Conservation (phyloP, 2,329 filamentous ascomycete genomes). For the Colletotrichum tabaci region DNA sequence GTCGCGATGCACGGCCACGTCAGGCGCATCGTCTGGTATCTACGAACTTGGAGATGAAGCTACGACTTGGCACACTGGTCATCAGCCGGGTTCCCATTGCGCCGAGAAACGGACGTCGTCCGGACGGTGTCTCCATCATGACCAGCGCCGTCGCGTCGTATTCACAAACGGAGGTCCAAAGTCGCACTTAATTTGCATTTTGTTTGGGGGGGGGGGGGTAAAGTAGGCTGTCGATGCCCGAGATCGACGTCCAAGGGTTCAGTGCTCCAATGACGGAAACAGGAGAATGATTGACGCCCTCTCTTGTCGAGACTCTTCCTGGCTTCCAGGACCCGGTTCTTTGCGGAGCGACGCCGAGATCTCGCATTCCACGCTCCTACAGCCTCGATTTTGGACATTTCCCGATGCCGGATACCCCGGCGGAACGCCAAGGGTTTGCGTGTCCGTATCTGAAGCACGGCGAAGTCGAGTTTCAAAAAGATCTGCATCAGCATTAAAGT, state of each 20-base stretch:
- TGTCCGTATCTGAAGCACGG: constrained; percentile 23
- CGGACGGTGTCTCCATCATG: neutral
- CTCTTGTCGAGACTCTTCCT: neutral
- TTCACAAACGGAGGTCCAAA: neutral
- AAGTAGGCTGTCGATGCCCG: constrained; percentile 10
- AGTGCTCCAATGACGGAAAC: neutral
- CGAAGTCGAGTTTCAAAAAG: constrained; percentile 30
- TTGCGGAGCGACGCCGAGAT: constrained; percentile 13
- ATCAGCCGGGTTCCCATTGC: neutral
- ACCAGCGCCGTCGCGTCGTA: neutral
- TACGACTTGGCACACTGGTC: no score
- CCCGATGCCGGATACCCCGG: constrained; percentile 9
- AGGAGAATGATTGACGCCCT: neutral
- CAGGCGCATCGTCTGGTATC: constrained; percentile 5
- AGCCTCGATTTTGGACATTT: neutral
- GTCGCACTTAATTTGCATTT: constrained; percentile 10
- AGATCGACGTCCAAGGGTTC: constrained; percentile 21
- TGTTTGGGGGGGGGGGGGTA: no score
- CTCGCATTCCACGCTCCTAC: neutral
- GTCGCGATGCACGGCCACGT: constrained; percentile 27
- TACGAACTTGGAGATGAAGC: neutral
- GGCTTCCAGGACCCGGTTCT: constrained; percentile 8
- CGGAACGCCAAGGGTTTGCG: constrained; percentile 7
- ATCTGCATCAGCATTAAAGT: constrained; percentile 27
- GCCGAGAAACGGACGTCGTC: neutral